Evolutionary conservation across 768 basidiomycete species (phyloP).

Genomic region (Phlegmacium glaucopus): DNA sequence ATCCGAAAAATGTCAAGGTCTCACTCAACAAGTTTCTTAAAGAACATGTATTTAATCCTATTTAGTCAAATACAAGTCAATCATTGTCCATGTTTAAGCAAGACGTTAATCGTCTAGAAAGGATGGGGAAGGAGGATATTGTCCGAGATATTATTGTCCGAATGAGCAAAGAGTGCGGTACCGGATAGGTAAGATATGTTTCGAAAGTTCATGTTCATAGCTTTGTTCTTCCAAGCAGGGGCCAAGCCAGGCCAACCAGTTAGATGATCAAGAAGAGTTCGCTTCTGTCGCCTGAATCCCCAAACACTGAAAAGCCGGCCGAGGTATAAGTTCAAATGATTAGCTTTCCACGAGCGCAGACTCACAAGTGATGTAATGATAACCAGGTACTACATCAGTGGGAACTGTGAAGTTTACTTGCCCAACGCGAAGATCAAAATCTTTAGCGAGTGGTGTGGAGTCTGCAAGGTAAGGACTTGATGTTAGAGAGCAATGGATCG

Average conservation of each 20-base stretch:
- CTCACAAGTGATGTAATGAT: constrained; percentile 43
- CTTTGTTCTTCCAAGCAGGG: no score
- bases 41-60: constrained; percentile 30
- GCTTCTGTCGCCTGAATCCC: constrained; percentile 46
- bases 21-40: constrained; percentile 57
- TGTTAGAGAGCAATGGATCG: no score
- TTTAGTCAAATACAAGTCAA: neutral
- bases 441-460: constrained; percentile 25
- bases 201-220: no score
- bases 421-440: constrained; percentile 35
- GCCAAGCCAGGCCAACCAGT: no score
- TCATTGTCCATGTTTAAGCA: neutral
- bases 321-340: neutral
- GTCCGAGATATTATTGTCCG: neutral
- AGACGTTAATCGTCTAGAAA: neutral
- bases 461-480: constrained; percentile 13
- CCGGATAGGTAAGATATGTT: no score
- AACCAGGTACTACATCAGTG: constrained; percentile 21
- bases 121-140: neutral
- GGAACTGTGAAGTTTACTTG: constrained; percentile 35
- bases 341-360: constrained; percentile 2
- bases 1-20: constrained; percentile 69
- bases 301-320: constrained; percentile 33
- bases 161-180: neutral
- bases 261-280: constrained; percentile 34